These are phyloP conservation scores for Colletotrichum sp. DNA, from an alignment of 2,329 filamentous ascomycete species.

Conservation along the genomic window DNA sequence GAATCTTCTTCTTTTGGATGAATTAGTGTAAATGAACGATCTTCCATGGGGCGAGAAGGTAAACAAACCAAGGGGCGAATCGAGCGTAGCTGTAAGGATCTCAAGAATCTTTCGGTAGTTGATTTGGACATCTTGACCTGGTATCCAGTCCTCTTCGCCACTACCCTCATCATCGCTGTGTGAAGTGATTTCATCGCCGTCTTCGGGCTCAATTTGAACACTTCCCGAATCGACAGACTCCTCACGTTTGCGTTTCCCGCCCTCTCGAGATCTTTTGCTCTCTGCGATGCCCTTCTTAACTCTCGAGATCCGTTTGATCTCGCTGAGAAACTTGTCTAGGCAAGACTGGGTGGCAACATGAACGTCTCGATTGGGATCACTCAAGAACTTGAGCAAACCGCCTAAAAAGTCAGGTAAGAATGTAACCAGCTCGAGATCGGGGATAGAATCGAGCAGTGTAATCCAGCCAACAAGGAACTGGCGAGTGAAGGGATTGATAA, in stretches of 20 bases:
- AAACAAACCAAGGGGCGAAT: conserved; percentile 74
- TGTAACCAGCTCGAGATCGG: conserved; percentile 91
- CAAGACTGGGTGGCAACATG: conserved; percentile 89
- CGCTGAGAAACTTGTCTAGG: conserved; percentile 86
- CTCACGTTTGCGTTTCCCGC: conserved; percentile 72
- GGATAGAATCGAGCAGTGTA: conserved; percentile 91
- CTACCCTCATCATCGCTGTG: conserved; percentile 62
- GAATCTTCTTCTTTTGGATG: conserved; percentile 78
- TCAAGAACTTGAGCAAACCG: conserved; percentile 89
- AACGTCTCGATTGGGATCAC: conserved; percentile 91
- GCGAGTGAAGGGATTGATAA: conserved; percentile 91
- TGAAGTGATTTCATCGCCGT: conserved; percentile 65
- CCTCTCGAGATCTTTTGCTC: conserved; percentile 74
- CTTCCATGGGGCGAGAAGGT: background rate
- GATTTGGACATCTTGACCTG: conserved; percentile 94
- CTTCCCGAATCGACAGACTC: conserved; percentile 73
- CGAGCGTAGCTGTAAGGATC: conserved; percentile 87
- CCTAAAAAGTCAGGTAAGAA: conserved; percentile 91
- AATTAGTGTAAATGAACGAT: background rate
- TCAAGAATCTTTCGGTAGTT: conserved; percentile 91
- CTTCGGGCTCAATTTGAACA: conserved; percentile 60
- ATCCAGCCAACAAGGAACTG: conserved; percentile 98
- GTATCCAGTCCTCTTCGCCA: conserved; percentile 92
- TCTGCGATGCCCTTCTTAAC: conserved; percentile 93
- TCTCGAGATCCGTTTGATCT: conserved; percentile 92